Conservation (phyloP, 2,329 filamentous ascomycete genomes). For the Neoascochyta sp. region DNA sequence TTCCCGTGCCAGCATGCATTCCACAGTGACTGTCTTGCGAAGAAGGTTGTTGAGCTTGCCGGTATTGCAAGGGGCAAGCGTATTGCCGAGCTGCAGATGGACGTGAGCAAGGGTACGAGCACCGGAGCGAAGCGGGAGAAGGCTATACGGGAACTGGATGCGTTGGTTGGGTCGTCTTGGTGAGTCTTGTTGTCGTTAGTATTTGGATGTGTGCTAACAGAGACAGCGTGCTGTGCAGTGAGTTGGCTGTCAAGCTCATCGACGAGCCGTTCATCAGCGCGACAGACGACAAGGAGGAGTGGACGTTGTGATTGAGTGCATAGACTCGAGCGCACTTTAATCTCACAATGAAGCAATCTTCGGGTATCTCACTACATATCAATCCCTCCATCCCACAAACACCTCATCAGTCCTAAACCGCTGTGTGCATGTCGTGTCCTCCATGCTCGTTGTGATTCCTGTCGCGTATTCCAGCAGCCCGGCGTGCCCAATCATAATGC, state of each 20-base stretch:
- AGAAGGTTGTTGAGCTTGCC: conserved; percentile 76
- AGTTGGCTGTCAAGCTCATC: conserved; percentile 89
- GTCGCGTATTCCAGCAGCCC: conserved; percentile 80
- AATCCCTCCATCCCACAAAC: conserved; percentile 49
- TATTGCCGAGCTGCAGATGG: conserved; percentile 80
- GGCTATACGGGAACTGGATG: conserved; percentile 84
- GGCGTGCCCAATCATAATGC: conserved; percentile 99
- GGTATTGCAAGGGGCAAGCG: conserved; percentile 71
- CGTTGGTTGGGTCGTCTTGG: conserved; percentile 86
- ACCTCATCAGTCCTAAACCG: conserved; percentile 52
- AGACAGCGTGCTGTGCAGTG: conserved; percentile 81
- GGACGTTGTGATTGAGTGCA: conserved; percentile 62
- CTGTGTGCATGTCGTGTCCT: conserved; percentile 69
- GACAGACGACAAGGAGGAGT: conserved; percentile 73
- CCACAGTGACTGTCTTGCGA: conserved; percentile 89
- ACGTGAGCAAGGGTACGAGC: conserved; percentile 73
- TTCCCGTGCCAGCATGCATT: conserved; percentile 98
- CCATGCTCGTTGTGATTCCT: conserved; percentile 71
- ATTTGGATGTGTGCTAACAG: conserved; percentile 13
- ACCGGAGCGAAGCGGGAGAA: conserved; percentile 70
- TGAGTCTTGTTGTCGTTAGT: conserved; percentile 44
- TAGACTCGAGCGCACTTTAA: too few relatives aligned
- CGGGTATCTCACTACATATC: conserved; percentile 10
- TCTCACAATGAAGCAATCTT: too few relatives aligned
- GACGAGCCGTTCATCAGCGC: conserved; percentile 84